Percentiles rank a stretch among this genome's conserved stretches.
Conservation (phyloP, 345 rosid species). For the Melaleuca alternifolia region DNA sequence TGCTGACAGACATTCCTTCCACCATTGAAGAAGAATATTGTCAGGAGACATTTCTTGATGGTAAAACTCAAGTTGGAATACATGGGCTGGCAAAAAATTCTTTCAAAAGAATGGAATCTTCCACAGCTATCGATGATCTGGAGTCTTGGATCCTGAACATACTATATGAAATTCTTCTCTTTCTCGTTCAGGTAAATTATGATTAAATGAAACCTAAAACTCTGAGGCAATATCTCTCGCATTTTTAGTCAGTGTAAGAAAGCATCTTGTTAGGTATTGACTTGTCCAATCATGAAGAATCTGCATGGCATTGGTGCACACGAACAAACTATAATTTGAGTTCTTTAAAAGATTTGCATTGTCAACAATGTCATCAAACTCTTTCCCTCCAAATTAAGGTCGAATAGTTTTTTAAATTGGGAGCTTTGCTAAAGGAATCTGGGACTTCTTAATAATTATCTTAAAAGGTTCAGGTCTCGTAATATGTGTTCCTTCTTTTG, state of each 20-base stretch:
- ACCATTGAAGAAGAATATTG: conserved; percentile 75
- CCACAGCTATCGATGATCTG: conserved; percentile 62
- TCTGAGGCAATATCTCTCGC: background rate
- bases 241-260: background rate
- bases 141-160: conserved; percentile 94
- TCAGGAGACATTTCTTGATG: conserved; percentile 58
- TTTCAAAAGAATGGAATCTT: conserved; percentile 33
- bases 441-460: background rate
- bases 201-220: background rate
- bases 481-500: background rate
- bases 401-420: background rate
- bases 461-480: background rate
- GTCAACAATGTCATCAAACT: background rate
- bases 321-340: background rate
- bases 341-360: background rate
- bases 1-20: conserved; percentile 51
- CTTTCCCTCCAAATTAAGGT: background rate
- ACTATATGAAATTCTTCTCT: conserved; percentile 79
- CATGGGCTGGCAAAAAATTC: conserved; percentile 44
- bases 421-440: background rate
- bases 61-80: conserved; percentile 38
- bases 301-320: background rate
- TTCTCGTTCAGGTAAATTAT: conserved; percentile 79
- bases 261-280: background rate
- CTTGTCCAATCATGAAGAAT: background rate